A percentile compares a stretch with the other conserved stretches of the same genome.
Evolutionary conservation across 495 filamentous ascomycete species (phyloP).

Genomic region (Bombardia bombarda): DNA sequence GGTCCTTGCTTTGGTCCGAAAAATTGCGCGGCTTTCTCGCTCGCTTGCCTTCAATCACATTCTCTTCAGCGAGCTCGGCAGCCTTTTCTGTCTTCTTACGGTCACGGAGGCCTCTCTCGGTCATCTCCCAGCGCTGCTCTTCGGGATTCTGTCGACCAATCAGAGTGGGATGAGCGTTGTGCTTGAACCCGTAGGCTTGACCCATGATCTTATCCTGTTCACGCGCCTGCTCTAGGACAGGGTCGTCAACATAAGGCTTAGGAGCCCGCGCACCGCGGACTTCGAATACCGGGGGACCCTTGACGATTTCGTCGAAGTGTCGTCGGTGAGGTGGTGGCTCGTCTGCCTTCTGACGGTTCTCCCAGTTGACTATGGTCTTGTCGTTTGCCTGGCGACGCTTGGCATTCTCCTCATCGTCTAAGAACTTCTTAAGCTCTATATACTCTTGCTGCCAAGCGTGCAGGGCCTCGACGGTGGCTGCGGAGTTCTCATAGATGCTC

Average conservation of each 20-base stretch:
- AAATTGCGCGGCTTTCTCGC: slow-evolving; percentile 32
- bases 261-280: slow-evolving; percentile 31
- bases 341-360: slow-evolving; percentile 22
- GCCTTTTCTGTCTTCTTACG: slow-evolving; percentile 39
- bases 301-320: slow-evolving; percentile 22
- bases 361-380: slow-evolving; percentile 27
- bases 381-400: slow-evolving; percentile 33
- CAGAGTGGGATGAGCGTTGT: slow-evolving; percentile 28
- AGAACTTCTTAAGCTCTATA: slow-evolving; percentile 48
- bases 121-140: slow-evolving; percentile 36
- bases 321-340: slow-evolving; percentile 20
- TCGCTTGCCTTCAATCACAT: slow-evolving; percentile 34
- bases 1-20: slow-evolving; percentile 32
- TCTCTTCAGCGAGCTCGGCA: slow-evolving; percentile 35
- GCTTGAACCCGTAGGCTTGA: slow-evolving; percentile 37
- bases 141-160: slow-evolving; percentile 38
- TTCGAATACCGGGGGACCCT: slow-evolving; percentile 27
- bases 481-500: slow-evolving; percentile 46
- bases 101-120: slow-evolving; percentile 36
- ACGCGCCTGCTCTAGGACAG: slow-evolving; percentile 21
- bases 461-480: slow-evolving; percentile 46
- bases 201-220: slow-evolving; percentile 39
- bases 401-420: slow-evolving; percentile 41
- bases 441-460: slow-evolving; percentile 58
- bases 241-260: slow-evolving; percentile 25